Percentiles rank a stretch among this genome's conserved stretches.
Conservation (phyloP, 177 flowering plant genomes). For the Vitis hybrid region DNA sequence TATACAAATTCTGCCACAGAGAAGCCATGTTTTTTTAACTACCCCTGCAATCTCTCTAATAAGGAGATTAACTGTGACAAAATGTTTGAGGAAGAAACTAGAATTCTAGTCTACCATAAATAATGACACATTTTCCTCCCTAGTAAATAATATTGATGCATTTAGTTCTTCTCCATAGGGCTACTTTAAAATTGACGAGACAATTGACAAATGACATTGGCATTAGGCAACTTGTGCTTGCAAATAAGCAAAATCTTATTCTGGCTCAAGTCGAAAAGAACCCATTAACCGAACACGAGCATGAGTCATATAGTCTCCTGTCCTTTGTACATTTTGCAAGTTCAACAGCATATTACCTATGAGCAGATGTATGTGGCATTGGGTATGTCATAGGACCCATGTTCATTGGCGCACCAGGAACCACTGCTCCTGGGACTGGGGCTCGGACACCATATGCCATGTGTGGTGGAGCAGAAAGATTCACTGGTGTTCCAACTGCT, state of each 20-base stretch:
- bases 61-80: too few relatives aligned
- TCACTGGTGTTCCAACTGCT: conserved; percentile 87
- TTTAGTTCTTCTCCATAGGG: conserved; percentile 10
- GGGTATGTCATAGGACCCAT: conserved; percentile 65
- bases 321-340: conserved; percentile 19
- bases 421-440: conserved; percentile 58
- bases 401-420: conserved; percentile 76
- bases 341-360: conserved; percentile 41
- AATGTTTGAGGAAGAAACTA: background rate
- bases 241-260: conserved; percentile 17
- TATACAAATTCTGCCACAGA: too few relatives aligned
- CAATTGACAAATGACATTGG: conserved; percentile 8
- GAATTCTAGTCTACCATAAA: conserved; percentile 9
- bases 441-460: conserved; percentile 77
- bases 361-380: conserved; percentile 67
- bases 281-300: conserved; percentile 11
- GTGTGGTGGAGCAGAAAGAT: conserved; percentile 59
- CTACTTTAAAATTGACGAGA: conserved; percentile 11
- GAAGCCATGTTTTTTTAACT: too few relatives aligned
- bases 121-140: conserved; percentile 4
- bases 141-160: conserved; percentile 18
- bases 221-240: conserved; percentile 13
- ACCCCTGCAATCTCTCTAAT: too few relatives aligned
- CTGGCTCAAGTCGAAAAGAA: conserved; percentile 13
- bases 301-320: conserved; percentile 9